A percentile compares a stretch with the other conserved stretches of the same genome.
Conservation (phyloP, 2,329 filamentous ascomycete species). For the Endoconidiophora laricicola region DNA sequence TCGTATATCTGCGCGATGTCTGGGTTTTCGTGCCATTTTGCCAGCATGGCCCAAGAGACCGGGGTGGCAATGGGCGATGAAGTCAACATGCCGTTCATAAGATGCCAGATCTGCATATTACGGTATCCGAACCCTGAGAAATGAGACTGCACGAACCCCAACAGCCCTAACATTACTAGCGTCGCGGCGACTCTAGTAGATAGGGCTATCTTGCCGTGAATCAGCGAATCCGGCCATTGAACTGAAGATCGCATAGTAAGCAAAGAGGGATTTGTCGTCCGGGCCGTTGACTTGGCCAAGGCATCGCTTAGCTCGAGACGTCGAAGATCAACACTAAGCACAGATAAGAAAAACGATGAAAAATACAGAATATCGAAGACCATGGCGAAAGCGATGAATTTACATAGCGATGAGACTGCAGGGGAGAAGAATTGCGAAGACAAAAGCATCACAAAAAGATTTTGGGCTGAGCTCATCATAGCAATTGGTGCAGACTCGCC, state of each 20-base stretch:
- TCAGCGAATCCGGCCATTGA: slow-evolving; percentile 41
- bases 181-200: slow-evolving; percentile 63
- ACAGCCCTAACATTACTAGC: slow-evolving; percentile 53
- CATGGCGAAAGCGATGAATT: slow-evolving; percentile 58
- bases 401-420: slow-evolving; percentile 58
- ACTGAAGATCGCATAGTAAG: slow-evolving; percentile 11
- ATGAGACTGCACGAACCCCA: slow-evolving; percentile 60
- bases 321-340: slow-evolving; percentile 63
- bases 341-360: slow-evolving; percentile 63
- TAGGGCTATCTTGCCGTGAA: slow-evolving; percentile 47
- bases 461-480: slow-evolving; percentile 50
- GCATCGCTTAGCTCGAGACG: slow-evolving; percentile 61
- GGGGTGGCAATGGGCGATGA: background rate
- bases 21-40: background rate
- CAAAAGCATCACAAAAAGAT: slow-evolving; percentile 46
- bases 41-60: slow-evolving; percentile 5
- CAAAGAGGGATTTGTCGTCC: slow-evolving; percentile 16
- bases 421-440: slow-evolving; percentile 52
- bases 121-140: slow-evolving; percentile 38
- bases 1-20: slow-evolving; percentile 66
- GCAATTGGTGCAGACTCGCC: slow-evolving; percentile 57
- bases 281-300: slow-evolving; percentile 31
- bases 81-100: background rate
- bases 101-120: background rate
- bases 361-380: slow-evolving; percentile 65